Base-by-base conservation (phyloP, 2,329 filamentous ascomycete genomes). In the Pseudopithomyces chartarum region DNA sequence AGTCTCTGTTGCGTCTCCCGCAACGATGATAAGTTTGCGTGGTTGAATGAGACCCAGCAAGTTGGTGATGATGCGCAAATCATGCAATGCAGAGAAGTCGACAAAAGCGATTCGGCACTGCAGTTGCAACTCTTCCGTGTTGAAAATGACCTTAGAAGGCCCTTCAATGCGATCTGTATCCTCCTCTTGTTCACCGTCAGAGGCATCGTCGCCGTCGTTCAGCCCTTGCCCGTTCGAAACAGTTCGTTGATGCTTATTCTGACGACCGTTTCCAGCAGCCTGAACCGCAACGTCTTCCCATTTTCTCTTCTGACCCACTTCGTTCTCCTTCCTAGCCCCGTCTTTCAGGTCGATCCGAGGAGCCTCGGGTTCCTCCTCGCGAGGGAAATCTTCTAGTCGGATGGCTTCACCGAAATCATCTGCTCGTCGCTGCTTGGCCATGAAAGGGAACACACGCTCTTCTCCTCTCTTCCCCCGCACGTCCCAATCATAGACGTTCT, bases 391-490 rank as follows among this genome's bases (percentile, higher is more conserved):
- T 73, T 98, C 95, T 0, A 94, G 91, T 52, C 92, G 87, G 65
- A 99, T 97, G 15, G 96, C 79, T 62, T 99, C 95, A 56, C 95
- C 95, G 76, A 95, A 99, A 62, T 97, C 94, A 70, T 98, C 95
- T 29, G 84, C 86, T 49, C 92, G 87, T 72, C 87, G 90, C 67
- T 91, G 84, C 50, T 92, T 87, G 22, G 93, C 86, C 1, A 93
- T 86, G 52, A 96, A 88, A 0, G 95, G 95, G 71, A 97, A 98
- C 79, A 96, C 90, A 60, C 92, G 88, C 71, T 99, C 95, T 53
- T 93, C 85, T 2, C 95, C 95, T 71, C 91, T 96, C 75, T 97
- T 97, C 34, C 90, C 90, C 39, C 92, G 85, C 1, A 97, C 90
- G 69, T 97, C 92, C 65, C 91, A 99, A 75, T 99, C 95, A 73